Evolutionary conservation across 1,139 yeast species (phyloP).

Genomic region (Yamadazyma jaroonii): DNA sequence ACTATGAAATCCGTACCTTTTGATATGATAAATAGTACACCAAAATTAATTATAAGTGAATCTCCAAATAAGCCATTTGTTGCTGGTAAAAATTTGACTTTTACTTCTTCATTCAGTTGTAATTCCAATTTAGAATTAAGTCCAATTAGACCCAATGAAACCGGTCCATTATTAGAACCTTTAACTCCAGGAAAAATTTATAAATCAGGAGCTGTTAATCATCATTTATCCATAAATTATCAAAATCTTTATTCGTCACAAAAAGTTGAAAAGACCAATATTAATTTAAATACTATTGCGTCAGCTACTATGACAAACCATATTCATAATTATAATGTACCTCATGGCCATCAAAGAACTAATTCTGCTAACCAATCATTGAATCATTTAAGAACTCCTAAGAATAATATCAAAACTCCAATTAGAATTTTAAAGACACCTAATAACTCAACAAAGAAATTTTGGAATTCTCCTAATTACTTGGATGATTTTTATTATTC

Average conservation of each 20-base stretch:
- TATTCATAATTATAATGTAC: not conserved
- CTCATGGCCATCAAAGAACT: slow-evolving; percentile 7
- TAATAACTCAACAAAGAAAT: slow-evolving; percentile 41
- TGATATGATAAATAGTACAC: slow-evolving; percentile 18
- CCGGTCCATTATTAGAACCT: slow-evolving; percentile 65
- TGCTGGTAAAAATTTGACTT: slow-evolving; percentile 45
- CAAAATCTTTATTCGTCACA: slow-evolving; percentile 2
- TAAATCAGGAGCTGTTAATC: slow-evolving; percentile 16
- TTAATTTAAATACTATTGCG: not conserved
- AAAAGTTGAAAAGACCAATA: not conserved
- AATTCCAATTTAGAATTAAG: slow-evolving; percentile 62
- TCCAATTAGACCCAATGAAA: slow-evolving; percentile 53
- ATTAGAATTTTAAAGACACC: slow-evolving; percentile 40
- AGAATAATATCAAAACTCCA: slow-evolving; percentile 33
- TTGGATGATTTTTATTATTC: slow-evolving; percentile 66
- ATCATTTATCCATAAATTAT: slow-evolving; percentile 14
- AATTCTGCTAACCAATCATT: slow-evolving; percentile 3
- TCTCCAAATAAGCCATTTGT: slow-evolving; percentile 41
- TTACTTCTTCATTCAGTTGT: slow-evolving; percentile 63
- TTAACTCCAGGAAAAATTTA: slow-evolving; percentile 42
- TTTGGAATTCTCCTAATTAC: slow-evolving; percentile 65
- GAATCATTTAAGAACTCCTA: slow-evolving; percentile 17
- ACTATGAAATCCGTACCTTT: slow-evolving; percentile 2
- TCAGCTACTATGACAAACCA: not conserved
- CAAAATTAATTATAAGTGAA: slow-evolving; percentile 28